Evolutionary conservation across 2,329 filamentous ascomycete genomes (phyloP), one percentile per base, ranked within the genome.

Genomic region (Aspergillus oerlinghausenensis): DNA sequence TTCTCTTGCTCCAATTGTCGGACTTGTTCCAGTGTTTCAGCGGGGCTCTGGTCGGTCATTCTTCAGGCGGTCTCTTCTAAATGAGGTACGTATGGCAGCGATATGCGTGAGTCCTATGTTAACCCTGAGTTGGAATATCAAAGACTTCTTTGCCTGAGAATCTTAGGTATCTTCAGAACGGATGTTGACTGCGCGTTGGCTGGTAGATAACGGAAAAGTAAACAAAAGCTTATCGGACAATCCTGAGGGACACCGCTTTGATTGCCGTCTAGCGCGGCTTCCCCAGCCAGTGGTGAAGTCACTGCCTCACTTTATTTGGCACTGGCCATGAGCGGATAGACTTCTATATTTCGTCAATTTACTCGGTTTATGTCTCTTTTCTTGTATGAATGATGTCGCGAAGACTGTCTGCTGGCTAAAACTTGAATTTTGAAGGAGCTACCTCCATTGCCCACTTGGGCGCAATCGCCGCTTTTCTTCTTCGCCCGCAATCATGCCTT

Each of bases 21-120:
- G 2, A 89, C 77, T 50, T 82, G 75, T 23, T 63, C 56, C 21
- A 69, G 63, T 9, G 64, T 64, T 60, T 70, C 62, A 1, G 64
- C 54, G 50, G 65, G 60, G 26, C 63, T 63, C 23, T 49, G 48
- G 1, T 65, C 54, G 23, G 64, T 43, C 65, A 69, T 70, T 38
- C 51, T 43, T 6, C 3, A 23, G 21, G 42, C 3, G 3, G 42
- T 23, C 21, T 26, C 43, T 47, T 17, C 43, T 14, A 23, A 26
- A 17, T 47, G 4, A 5, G 11, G 8, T 23, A 45, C 10, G 19
- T 45, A 11, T 23, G 14, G 32, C 14, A 38, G 32, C 32, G 7
- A 17, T 17, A 7, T 6, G 5, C 10, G 23, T 9, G 17, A 8
- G 9, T 25, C 26, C n/a, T 17, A 11, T 4, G 9, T 25, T 17